Evolutionary conservation across 192 early-diverging fungal species (phyloP).

Genomic region (Rhizophagus sp.): DNA sequence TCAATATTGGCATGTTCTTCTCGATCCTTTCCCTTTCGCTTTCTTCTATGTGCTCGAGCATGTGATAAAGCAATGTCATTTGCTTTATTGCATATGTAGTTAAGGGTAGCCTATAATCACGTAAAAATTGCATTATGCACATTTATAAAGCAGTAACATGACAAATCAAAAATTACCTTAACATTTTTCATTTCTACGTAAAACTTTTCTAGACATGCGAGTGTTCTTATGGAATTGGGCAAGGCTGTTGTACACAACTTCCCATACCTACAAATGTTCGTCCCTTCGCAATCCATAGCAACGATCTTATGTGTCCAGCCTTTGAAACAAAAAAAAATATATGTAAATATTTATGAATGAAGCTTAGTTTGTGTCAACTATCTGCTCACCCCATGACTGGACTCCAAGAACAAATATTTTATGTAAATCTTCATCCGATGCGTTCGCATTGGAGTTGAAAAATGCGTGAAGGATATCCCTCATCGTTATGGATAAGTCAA

Average conservation of each 20-base stretch:
- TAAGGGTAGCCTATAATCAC: conserved; percentile 15
- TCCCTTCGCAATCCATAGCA: conserved; percentile 30
- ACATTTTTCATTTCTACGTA: conserved; percentile 17
- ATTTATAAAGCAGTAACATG: conserved; percentile 17
- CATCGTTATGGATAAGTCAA: conserved; percentile 28
- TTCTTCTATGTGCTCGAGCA: conserved; percentile 28
- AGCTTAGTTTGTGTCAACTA: conserved; percentile 22
- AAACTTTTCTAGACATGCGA: conserved; percentile 17
- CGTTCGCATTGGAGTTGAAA: conserved; percentile 24
- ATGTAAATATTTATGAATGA: not conserved
- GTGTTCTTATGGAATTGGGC: conserved; percentile 29
- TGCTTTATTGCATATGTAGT: conserved; percentile 22
- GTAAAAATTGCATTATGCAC: conserved; percentile 10
- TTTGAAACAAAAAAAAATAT: conserved; percentile 16
- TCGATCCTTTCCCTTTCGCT: conserved; percentile 4
- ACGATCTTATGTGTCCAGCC: conserved; percentile 21
- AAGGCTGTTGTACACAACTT: conserved; percentile 9
- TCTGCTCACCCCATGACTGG: conserved; percentile 35
- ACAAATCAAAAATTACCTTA: conserved; percentile 1
- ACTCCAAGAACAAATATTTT: conserved; percentile 30
- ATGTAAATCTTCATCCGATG: conserved; percentile 31
- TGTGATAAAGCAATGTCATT: conserved; percentile 19
- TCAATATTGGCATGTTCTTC: conserved; percentile 4
- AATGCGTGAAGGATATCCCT: conserved; percentile 30
- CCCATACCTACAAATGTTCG: conserved; percentile 29